phyloP scores from a whole-genome alignment of 164 flowering plant species.

The Macadamia integrifolia region DNA sequence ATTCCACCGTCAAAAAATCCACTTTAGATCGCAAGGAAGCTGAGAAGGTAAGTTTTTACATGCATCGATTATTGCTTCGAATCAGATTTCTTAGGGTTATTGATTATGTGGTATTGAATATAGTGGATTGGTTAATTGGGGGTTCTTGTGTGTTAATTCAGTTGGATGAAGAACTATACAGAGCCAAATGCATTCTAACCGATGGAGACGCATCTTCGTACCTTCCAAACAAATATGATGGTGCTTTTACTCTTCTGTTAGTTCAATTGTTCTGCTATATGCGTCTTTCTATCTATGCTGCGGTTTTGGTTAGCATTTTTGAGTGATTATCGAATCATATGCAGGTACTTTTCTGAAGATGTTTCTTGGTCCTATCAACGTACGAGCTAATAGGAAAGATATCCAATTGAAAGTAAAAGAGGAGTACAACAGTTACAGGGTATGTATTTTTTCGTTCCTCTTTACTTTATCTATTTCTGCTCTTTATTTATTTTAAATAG shows the following conservation, averaged over 20 bases:
- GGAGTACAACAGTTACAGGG: constrained; percentile 90
- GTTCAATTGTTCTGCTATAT: not conserved
- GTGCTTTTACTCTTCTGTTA: constrained; percentile 15
- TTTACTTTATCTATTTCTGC: not conserved
- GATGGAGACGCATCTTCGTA: constrained; percentile 45
- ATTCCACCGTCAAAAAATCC: constrained; percentile 18
- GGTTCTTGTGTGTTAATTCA: constrained; percentile 1
- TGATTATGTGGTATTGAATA: not conserved
- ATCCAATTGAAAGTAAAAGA: constrained; percentile 88
- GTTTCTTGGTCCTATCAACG: constrained; percentile 94
- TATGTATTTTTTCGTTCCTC: constrained; percentile 19
- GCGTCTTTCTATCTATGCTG: not conserved
- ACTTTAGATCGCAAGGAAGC: constrained; percentile 36
- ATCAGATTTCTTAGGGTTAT: not conserved
- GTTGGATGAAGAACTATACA: constrained; percentile 39
- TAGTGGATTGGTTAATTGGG: too few species aligned
- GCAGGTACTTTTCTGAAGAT: constrained; percentile 72
- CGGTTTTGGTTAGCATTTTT: not conserved
- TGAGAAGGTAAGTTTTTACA: constrained; percentile 39
- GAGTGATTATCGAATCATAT: not conserved
- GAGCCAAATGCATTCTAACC: constrained; percentile 29
- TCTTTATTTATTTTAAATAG: not conserved
- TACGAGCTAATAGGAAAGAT: constrained; percentile 79
- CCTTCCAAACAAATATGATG: constrained; percentile 44
- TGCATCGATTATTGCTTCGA: not conserved